Percentiles rank a stretch among this genome's conserved stretches.
These are phyloP conservation scores for Tardiomyces blankii DNA, from an alignment of 1,139 yeast genomes.

Conservation along the genomic window DNA sequence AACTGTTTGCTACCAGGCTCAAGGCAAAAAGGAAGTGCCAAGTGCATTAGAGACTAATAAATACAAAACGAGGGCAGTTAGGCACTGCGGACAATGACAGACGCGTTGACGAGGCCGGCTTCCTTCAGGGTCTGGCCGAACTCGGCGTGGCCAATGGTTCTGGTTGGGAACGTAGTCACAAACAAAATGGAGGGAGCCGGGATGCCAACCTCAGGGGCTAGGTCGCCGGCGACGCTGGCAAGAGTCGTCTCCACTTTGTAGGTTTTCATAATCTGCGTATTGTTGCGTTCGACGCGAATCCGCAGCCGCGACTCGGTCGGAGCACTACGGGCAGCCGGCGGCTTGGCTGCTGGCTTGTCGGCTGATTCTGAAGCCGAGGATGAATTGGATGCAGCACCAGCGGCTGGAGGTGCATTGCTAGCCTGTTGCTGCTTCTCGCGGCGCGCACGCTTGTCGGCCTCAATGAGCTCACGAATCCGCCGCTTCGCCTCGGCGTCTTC, in stretches of 20 bases:
- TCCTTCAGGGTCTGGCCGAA: conserved; percentile 19
- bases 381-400: background rate
- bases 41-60: too few species aligned
- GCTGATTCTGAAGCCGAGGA: conserved; percentile 8
- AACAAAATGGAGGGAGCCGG: conserved; percentile 14
- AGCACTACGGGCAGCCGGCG: conserved; percentile 10
- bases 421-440: conserved; percentile 13
- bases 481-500: conserved; percentile 26
- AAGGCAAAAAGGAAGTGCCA: too few species aligned
- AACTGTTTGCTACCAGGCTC: too few species aligned
- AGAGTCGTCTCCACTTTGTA: conserved; percentile 22
- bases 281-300: conserved; percentile 19
- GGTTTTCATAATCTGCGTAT: conserved; percentile 18
- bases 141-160: conserved; percentile 13
- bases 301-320: conserved; percentile 24
- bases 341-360: conserved; percentile 7
- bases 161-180: conserved; percentile 25
- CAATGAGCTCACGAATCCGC: conserved; percentile 25
- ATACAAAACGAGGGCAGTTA: background rate
- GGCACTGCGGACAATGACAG: conserved; percentile 11
- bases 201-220: conserved; percentile 16
- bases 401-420: conserved; percentile 4
- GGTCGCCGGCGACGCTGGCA: conserved; percentile 20
- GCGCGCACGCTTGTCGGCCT: conserved; percentile 27
- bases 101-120: conserved; percentile 21